phyloP scores from a whole-genome alignment of 345 rosid species.

The Euphorbia pulcherrima region DNA sequence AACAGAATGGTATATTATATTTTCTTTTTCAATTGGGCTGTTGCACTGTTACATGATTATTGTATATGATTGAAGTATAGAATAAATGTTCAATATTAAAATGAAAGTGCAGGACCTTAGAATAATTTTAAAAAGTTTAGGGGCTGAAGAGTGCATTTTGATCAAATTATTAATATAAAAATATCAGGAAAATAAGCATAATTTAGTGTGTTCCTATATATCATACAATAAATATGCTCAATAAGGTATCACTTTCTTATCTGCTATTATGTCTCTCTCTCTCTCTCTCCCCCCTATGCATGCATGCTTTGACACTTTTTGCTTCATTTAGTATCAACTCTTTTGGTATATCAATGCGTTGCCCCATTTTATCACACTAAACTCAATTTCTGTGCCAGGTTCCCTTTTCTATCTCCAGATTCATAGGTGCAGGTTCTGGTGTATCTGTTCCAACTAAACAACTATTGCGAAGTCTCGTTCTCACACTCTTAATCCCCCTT shows the following conservation, averaged over 20 bases:
- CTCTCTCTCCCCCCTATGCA: not conserved
- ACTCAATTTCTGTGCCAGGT: constrained; percentile 37
- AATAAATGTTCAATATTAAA: no score
- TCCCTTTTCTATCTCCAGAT: constrained; percentile 80
- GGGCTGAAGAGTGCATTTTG: no score
- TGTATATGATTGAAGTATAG: no score
- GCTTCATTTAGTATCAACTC: not conserved
- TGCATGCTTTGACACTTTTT: not conserved
- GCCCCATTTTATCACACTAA: constrained; percentile 9
- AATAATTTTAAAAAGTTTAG: no score
- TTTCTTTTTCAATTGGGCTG: no score
- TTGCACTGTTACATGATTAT: no score
- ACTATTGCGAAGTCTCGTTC: constrained; percentile 69
- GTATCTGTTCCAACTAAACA: constrained; percentile 71
- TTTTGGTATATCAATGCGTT: not conserved
- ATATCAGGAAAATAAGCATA: no score
- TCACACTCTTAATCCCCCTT: constrained; percentile 68
- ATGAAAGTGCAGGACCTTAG: no score
- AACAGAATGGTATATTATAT: no score
- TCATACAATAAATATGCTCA: not conserved
- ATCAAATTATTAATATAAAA: no score
- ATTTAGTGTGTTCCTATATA: no score
- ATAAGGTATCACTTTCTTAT: not conserved
- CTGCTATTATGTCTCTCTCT: not conserved
- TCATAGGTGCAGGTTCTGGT: constrained; percentile 81